Conservation (phyloP, 768 basidiomycete genomes). For the Boletellus ananiceps region DNA sequence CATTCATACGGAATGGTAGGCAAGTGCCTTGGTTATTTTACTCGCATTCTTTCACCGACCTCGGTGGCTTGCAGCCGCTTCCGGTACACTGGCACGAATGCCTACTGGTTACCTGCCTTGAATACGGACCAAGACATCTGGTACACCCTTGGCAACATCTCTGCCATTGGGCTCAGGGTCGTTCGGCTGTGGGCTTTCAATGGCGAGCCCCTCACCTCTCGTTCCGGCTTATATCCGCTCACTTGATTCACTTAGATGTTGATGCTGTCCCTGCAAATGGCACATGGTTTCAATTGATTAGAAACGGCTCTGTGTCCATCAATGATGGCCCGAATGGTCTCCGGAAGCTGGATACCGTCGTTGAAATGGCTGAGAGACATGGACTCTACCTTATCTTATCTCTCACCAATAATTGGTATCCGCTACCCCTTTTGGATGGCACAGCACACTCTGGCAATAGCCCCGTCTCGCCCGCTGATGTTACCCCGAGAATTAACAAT, state of each 20-base stretch:
- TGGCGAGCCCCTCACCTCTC: slow-evolving; percentile 33
- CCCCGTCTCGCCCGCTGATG: slow-evolving; percentile 22
- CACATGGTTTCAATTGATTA: slow-evolving; percentile 60
- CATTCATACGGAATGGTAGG: slow-evolving; percentile 56
- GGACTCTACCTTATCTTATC: slow-evolving; percentile 50
- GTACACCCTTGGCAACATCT: slow-evolving; percentile 53
- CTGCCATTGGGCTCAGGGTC: slow-evolving; percentile 50
- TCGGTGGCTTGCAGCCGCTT: slow-evolving; percentile 34
- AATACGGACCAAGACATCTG: slow-evolving; percentile 55
- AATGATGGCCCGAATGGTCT: slow-evolving; percentile 61
- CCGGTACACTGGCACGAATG: slow-evolving; percentile 52
- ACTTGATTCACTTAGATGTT: slow-evolving; percentile 40
- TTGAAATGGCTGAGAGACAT: slow-evolving; percentile 50
- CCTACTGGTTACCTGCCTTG: slow-evolving; percentile 60
- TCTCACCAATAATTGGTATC: slow-evolving; percentile 62
- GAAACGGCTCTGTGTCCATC: slow-evolving; percentile 50
- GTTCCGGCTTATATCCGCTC: neutral
- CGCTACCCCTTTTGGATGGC: slow-evolving; percentile 33
- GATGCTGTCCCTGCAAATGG: slow-evolving; percentile 48
- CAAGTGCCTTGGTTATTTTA: slow-evolving; percentile 12
- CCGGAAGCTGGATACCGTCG: slow-evolving; percentile 56
- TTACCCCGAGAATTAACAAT: slow-evolving; percentile 33
- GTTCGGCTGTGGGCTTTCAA: slow-evolving; percentile 73
- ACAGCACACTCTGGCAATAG: neutral
- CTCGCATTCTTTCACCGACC: slow-evolving; percentile 14